Evolutionary conservation across 306 rosid species (phyloP).

Genomic region (Sechiopsis laciniata): DNA sequence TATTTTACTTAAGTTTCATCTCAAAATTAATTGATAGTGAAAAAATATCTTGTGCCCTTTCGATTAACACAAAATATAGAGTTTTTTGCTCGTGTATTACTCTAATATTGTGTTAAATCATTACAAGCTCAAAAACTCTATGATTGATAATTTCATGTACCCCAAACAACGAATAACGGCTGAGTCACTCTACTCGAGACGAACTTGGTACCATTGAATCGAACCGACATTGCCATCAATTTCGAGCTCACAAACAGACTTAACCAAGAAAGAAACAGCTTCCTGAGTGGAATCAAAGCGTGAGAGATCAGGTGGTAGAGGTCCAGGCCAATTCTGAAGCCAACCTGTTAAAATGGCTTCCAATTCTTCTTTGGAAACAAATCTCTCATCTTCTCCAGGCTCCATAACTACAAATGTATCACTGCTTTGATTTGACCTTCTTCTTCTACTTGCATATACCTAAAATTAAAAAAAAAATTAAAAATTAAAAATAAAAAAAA

Average conservation of each 20-base stretch:
- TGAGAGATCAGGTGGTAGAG: slow-evolving; percentile 79
- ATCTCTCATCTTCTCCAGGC: slow-evolving; percentile 78
- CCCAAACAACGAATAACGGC: too few relatives aligned
- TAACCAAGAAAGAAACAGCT: slow-evolving; percentile 62
- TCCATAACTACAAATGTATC: slow-evolving; percentile 73
- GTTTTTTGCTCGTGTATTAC: too few relatives aligned
- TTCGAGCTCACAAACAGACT: slow-evolving; percentile 77
- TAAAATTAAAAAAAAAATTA: slow-evolving; percentile 18
- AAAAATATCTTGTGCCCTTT: too few relatives aligned
- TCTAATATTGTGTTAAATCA: too few relatives aligned
- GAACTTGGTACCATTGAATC: slow-evolving; percentile 81
- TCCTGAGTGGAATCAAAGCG: slow-evolving; percentile 63
- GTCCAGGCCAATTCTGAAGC: slow-evolving; percentile 72
- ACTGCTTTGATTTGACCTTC: slow-evolving; percentile 50
- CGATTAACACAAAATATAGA: too few relatives aligned
- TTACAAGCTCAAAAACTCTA: too few relatives aligned
- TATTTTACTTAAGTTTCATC: too few relatives aligned
- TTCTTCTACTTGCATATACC: slow-evolving; percentile 60
- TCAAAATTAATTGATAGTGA: too few relatives aligned
- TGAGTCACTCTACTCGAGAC: slow-evolving; percentile 38
- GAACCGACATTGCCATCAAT: slow-evolving; percentile 79
- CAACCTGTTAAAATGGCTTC: slow-evolving; percentile 43
- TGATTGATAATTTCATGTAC: too few relatives aligned
- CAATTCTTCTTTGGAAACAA: slow-evolving; percentile 72
- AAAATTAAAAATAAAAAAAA: too few relatives aligned